Base-by-base conservation (phyloP, 169 alveolate species). In the Plasmodium fragile region DNA sequence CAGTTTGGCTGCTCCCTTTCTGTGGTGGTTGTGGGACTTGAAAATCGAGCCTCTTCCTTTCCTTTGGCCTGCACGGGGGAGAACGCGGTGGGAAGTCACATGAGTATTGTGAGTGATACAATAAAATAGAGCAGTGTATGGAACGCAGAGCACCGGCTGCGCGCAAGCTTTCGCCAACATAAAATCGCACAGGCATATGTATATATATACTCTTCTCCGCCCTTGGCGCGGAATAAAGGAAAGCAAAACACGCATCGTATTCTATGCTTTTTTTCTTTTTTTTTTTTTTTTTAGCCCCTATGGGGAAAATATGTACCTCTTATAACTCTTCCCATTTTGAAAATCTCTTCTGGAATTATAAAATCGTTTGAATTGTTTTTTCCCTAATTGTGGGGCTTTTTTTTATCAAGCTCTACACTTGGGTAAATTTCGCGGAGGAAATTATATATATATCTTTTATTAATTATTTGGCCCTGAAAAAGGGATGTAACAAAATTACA, bases 41-140 rank as follows among this genome's bases (percentile, higher is more conserved):
- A 98, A 99, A 59, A 99, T 97, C 28, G 99, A 96, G 49, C 99
- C 99, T 81, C 98, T 96, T 92, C 99, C 99, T 98, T 99, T 99
- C 92, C 99, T 98, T 96, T 98, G 99, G 83, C 99, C 99, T 97
- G 85, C 73, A 95, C 45, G 53, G 16, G 22, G 34, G 25, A 7
- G n/a, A 70, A 18, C n/a, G 18, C 72, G 55, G 53, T 2, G 78
- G 59, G 25, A 16, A 28, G 36, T 45, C 13, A 18, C 45, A 22
- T 45, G 13, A 77, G 22, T 28, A 11, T 18, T 10, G 18, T 11
- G 4, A 0, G 55, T 49, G 59, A 7, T 49, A 49, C 59, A 49
- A 49, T 49, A 49, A 49, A n/a, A n/a, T n/a, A n/a, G 0, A 6
- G 55, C 18, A 18, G 18, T 2, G n/a, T 11, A 11, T 45, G n/a